phyloP scores from a whole-genome alignment of 192 early-diverging fungal genomes.

The Coemansia sp. region DNA sequence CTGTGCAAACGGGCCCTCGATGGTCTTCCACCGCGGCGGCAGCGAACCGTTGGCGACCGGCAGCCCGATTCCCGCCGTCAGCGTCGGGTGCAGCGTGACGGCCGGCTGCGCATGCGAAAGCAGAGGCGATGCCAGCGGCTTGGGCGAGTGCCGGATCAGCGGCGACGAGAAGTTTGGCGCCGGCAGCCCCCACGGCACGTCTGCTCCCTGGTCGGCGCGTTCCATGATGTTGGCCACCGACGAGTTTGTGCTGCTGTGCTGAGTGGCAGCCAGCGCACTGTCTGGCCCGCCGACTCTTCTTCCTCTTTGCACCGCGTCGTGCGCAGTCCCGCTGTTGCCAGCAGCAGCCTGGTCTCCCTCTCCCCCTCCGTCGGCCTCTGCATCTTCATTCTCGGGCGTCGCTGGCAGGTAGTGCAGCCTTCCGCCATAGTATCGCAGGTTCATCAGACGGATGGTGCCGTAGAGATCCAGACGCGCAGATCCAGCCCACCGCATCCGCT shows the following conservation, averaged over 20 bases:
- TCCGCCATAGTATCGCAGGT: conserved; percentile 61
- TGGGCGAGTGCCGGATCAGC: conserved; percentile 43
- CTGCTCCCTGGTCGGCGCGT: conserved; percentile 39
- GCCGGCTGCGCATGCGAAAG: conserved; percentile 40
- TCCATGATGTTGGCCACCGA: conserved; percentile 30
- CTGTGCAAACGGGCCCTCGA: conserved; percentile 57
- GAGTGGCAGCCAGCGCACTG: background rate
- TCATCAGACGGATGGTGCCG: conserved; percentile 58
- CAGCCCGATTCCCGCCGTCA: conserved; percentile 46
- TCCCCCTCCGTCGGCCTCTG: background rate
- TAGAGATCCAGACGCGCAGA: conserved; percentile 49
- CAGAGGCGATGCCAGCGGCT: conserved; percentile 14
- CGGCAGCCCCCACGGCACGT: conserved; percentile 48
- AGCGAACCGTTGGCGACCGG: conserved; percentile 33
- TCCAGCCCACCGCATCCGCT: conserved; percentile 58
- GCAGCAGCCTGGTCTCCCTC: background rate
- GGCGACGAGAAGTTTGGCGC: conserved; percentile 50
- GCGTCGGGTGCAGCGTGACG: conserved; percentile 43
- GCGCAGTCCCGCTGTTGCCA: background rate
- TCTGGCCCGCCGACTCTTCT: background rate
- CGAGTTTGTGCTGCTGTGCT: conserved; percentile 11
- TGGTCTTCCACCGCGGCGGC: conserved; percentile 55
- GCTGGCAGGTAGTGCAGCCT: conserved; percentile 61
- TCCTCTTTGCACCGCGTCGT: background rate
- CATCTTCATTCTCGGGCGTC: conserved; percentile 11